Conservation (phyloP, 257 asterid species). For the Schizonepeta tenuifolia region DNA sequence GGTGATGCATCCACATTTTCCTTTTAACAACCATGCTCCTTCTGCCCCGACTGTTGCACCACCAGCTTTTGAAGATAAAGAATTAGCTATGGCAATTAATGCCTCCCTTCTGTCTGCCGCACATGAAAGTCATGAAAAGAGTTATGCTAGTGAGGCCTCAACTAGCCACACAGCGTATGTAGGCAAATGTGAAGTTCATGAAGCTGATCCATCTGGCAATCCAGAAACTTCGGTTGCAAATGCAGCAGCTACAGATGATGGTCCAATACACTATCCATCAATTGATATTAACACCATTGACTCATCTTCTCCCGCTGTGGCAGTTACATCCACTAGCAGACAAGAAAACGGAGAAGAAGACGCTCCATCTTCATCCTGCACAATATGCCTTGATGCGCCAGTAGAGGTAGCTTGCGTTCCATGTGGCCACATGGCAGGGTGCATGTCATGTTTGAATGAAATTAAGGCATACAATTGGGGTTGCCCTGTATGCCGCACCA, state of each 20-base stretch:
- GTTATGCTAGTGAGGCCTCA: slow-evolving; percentile 37
- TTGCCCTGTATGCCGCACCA: slow-evolving; percentile 91
- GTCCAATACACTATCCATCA: slow-evolving; percentile 79
- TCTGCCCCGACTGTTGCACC: slow-evolving; percentile 61
- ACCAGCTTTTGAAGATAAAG: slow-evolving; percentile 57
- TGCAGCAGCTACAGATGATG: slow-evolving; percentile 40
- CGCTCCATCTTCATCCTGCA: slow-evolving; percentile 52
- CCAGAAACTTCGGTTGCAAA: slow-evolving; percentile 36
- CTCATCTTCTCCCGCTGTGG: slow-evolving; percentile 36
- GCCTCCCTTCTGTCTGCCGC: slow-evolving; percentile 67
- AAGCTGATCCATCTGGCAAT: slow-evolving; percentile 39
- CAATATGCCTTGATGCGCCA: slow-evolving; percentile 80
- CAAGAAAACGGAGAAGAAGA: slow-evolving; percentile 34
- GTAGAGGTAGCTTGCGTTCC: slow-evolving; percentile 93
- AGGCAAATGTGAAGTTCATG: slow-evolving; percentile 40
- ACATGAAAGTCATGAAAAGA: slow-evolving; percentile 35
- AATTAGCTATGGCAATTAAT: slow-evolving; percentile 63
- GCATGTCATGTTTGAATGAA: slow-evolving; percentile 85
- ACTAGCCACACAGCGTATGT: slow-evolving; percentile 38
- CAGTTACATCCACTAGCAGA: slow-evolving; percentile 22
- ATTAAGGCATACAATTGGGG: slow-evolving; percentile 79
- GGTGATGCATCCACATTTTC: slow-evolving; percentile 61
- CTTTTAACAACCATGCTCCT: slow-evolving; percentile 51
- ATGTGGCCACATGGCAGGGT: slow-evolving; percentile 96
- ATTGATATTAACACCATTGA: slow-evolving; percentile 54